phyloP scores from a whole-genome alignment of 169 alveolate genomes.

The Cryptosporidium andersoni region DNA sequence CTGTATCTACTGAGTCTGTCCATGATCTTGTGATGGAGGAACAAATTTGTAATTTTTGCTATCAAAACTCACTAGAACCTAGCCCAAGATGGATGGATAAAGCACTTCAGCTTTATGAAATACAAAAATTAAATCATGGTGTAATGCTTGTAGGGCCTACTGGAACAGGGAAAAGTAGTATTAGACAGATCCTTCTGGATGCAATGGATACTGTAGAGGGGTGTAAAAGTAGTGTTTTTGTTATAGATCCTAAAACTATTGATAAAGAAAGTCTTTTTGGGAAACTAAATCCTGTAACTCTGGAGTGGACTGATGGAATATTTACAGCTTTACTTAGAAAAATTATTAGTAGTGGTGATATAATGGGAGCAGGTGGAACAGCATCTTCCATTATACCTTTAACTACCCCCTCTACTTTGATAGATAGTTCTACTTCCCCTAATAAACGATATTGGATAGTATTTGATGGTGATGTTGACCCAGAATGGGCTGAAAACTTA shows the following conservation, averaged over 20 bases:
- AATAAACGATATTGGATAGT: slow-evolving; percentile 94
- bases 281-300: slow-evolving; percentile 90
- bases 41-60: slow-evolving; percentile 83
- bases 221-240: slow-evolving; percentile 89
- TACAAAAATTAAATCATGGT: slow-evolving; percentile 95
- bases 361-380: slow-evolving; percentile 69
- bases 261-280: slow-evolving; percentile 95
- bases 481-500: slow-evolving; percentile 99
- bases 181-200: slow-evolving; percentile 86
- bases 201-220: slow-evolving; percentile 90
- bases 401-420: too few relatives aligned
- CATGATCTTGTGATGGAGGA: slow-evolving; percentile 88
- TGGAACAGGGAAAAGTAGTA: slow-evolving; percentile 93
- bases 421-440: background rate
- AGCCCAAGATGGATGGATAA: slow-evolving; percentile 88
- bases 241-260: slow-evolving; percentile 92
- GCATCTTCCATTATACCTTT: background rate
- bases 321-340: slow-evolving; percentile 92
- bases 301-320: slow-evolving; percentile 98
- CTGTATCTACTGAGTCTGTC: slow-evolving; percentile 87
- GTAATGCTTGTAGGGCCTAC: slow-evolving; percentile 97
- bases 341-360: slow-evolving; percentile 75
- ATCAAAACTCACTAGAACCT: slow-evolving; percentile 84
- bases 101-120: slow-evolving; percentile 89
- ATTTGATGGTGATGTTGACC: slow-evolving; percentile 99